phyloP scores from a whole-genome alignment of 169 alveolate species.

The Plasmodium malariae region DNA sequence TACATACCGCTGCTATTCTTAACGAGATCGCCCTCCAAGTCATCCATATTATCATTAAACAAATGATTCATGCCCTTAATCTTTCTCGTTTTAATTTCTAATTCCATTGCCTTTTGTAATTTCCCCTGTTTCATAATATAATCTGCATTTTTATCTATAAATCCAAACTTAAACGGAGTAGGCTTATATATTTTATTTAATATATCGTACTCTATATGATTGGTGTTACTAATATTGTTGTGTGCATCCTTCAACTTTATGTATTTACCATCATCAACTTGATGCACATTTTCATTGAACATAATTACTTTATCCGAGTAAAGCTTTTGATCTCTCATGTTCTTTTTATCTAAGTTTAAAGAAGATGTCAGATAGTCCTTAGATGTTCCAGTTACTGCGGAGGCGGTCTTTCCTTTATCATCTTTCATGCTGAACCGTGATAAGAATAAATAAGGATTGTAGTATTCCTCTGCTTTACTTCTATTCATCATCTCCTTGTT shows the following conservation, averaged over 20 bases:
- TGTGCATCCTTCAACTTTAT: neutral
- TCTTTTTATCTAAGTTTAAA: too few relatives aligned
- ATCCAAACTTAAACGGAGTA: constrained; percentile 71
- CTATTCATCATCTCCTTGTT: neutral
- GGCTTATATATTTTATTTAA: constrained; percentile 56
- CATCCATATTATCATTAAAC: constrained; percentile 27
- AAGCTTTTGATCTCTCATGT: too few relatives aligned
- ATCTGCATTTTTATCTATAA: constrained; percentile 64
- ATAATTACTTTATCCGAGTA: too few relatives aligned
- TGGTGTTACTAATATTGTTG: neutral
- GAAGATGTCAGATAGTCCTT: too few relatives aligned
- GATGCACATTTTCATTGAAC: too few relatives aligned
- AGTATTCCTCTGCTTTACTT: constrained; percentile 3
- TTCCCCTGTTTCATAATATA: constrained; percentile 72
- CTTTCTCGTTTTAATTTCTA: constrained; percentile 74
- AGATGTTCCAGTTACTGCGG: too few relatives aligned
- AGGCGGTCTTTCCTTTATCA: too few relatives aligned
- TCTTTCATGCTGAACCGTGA: too few relatives aligned
- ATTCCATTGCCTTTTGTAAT: constrained; percentile 68
- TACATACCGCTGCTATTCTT: neutral
- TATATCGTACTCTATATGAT: constrained; percentile 45
- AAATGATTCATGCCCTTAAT: constrained; percentile 69
- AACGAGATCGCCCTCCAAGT: constrained; percentile 9
- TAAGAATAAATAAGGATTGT: too few relatives aligned
- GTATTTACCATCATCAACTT: neutral